These are phyloP conservation scores for Hypoxylon intermedium DNA, from an alignment of 495 filamentous ascomycete genomes.

Conservation along the genomic window DNA sequence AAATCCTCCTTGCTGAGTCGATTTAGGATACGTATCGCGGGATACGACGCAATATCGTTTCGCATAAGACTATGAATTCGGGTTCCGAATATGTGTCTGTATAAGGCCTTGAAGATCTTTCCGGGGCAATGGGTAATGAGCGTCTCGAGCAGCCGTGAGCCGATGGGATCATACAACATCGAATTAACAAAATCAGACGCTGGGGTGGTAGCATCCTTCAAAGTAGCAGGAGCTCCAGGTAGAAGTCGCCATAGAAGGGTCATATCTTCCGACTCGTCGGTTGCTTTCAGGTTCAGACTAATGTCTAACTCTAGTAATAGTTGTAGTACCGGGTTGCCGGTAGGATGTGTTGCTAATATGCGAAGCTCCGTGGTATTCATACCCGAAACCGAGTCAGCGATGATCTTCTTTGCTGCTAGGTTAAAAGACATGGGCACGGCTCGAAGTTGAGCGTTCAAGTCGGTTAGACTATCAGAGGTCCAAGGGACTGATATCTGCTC, in stretches of 20 bases:
- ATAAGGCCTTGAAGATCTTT: constrained; percentile 85
- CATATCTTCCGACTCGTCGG: constrained; percentile 44
- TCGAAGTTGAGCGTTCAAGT: constrained; percentile 49
- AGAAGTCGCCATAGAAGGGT: constrained; percentile 52
- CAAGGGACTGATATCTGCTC: constrained; percentile 70
- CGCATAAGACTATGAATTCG: constrained; percentile 78
- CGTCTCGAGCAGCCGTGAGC: constrained; percentile 86
- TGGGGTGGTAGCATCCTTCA: constrained; percentile 50
- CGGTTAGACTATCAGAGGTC: constrained; percentile 50
- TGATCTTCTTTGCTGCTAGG: constrained; percentile 77
- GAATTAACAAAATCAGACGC: constrained; percentile 75
- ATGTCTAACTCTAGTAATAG: constrained; percentile 86
- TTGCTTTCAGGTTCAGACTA: constrained; percentile 67
- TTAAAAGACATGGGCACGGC: constrained; percentile 80
- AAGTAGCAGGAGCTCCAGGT: constrained; percentile 52
- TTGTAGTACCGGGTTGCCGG: constrained; percentile 88
- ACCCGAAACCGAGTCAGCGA: constrained; percentile 70
- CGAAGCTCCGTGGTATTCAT: constrained; percentile 77
- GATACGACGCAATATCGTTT: constrained; percentile 88
- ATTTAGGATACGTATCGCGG: constrained; percentile 79
- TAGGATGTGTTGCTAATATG: constrained; percentile 82
- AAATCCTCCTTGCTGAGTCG: constrained; percentile 85
- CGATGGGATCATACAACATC: constrained; percentile 85
- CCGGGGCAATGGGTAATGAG: constrained; percentile 81
- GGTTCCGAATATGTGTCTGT: constrained; percentile 74